Conservation (phyloP, 805 yeast species). For the Candida tammaniensis region DNA sequence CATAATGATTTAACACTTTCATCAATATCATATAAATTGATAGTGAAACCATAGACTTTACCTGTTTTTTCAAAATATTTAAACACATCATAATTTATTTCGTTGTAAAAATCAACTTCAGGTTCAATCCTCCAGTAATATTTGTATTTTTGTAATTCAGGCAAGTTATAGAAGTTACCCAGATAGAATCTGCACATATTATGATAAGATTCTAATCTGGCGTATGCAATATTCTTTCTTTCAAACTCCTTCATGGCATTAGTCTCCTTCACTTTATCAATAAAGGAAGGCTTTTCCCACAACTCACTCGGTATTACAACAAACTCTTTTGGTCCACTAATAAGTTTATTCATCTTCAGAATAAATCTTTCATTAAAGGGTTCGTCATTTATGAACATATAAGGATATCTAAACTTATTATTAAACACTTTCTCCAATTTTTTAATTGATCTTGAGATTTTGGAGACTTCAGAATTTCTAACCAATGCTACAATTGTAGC, state of each 20-base stretch:
- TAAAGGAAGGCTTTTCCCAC: conserved; percentile 61
- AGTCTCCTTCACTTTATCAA: conserved; percentile 45
- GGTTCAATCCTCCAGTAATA: conserved; percentile 88
- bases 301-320: conserved; percentile 38
- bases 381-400: conserved; percentile 73
- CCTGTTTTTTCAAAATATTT: conserved; percentile 64
- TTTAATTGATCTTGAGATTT: conserved; percentile 50
- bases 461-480: conserved; percentile 58
- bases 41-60: conserved; percentile 72
- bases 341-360: conserved; percentile 31
- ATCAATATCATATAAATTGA: conserved; percentile 68
- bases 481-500: conserved; percentile 76
- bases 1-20: conserved; percentile 61
- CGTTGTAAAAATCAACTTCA: conserved; percentile 61
- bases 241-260: conserved; percentile 39
- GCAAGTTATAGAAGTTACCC: conserved; percentile 60
- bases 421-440: conserved; percentile 68
- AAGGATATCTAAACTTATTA: conserved; percentile 70
- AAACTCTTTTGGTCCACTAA: conserved; percentile 32
- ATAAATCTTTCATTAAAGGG: conserved; percentile 62
- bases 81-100: conserved; percentile 74
- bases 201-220: conserved; percentile 62
- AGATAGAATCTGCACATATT: conserved; percentile 84
- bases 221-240: conserved; percentile 55
- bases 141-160: conserved; percentile 55